Conservation (phyloP, 805 yeast species). For the Candida insectalens region DNA sequence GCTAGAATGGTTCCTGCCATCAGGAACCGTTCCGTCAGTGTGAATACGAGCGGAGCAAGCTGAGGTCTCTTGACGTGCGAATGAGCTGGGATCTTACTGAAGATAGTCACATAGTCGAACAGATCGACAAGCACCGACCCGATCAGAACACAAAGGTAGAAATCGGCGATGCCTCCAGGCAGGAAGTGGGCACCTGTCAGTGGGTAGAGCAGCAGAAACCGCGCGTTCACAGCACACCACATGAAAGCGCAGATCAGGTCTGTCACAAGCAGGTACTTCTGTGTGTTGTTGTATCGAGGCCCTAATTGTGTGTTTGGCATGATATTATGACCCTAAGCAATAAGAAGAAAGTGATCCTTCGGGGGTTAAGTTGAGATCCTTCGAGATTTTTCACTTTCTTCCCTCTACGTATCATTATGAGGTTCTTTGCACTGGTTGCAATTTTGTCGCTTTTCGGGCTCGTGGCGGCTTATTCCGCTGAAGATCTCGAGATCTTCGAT, state of each 20-base stretch:
- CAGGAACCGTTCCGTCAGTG: slow-evolving; percentile 5
- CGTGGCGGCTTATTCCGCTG: slow-evolving; percentile 19
- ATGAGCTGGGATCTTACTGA: slow-evolving; percentile 9
- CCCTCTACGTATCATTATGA: no score
- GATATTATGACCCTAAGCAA: no score
- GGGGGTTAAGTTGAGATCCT: no score
- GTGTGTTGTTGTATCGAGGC: slow-evolving; percentile 13
- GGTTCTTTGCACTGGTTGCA: no score
- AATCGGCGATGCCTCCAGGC: slow-evolving; percentile 68
- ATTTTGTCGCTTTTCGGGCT: neutral
- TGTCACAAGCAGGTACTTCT: slow-evolving; percentile 14
- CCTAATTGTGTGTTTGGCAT: neutral
- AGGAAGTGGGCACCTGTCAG: slow-evolving; percentile 54
- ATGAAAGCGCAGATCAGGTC: slow-evolving; percentile 27
- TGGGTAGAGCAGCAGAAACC: slow-evolving; percentile 50
- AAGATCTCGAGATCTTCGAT: slow-evolving; percentile 75
- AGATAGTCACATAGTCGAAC: slow-evolving; percentile 13
- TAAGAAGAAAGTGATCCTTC: no score
- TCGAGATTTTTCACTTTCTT: no score
- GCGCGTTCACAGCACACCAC: slow-evolving; percentile 39
- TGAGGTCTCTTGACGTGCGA: slow-evolving; percentile 7
- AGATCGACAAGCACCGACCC: slow-evolving; percentile 11
- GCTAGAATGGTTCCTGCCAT: slow-evolving; percentile 9
- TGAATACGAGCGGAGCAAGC: neutral
- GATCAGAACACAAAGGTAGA: slow-evolving; percentile 26